These are phyloP conservation scores for Colletotrichum kahawae DNA, from an alignment of 2,329 filamentous ascomycete species.

Conservation along the genomic window DNA sequence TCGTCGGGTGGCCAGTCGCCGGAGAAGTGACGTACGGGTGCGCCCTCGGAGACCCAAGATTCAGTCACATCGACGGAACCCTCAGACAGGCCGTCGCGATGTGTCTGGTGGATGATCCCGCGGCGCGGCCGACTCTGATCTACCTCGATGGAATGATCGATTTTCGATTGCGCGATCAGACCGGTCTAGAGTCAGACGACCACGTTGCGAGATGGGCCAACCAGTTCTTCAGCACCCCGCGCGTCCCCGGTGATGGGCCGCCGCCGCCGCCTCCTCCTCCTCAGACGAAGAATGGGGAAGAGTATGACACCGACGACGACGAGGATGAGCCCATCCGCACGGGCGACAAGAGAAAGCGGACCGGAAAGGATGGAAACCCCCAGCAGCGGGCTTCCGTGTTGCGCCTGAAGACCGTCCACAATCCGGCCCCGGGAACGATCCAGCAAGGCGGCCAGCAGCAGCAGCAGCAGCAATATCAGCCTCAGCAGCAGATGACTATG, in stretches of 20 bases:
- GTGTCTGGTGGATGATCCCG: conserved; percentile 31
- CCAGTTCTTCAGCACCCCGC: conserved; percentile 5
- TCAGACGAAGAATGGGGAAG: background rate
- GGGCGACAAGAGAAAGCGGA: background rate
- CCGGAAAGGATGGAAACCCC: background rate
- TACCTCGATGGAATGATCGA: conserved; percentile 24
- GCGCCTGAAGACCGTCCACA: background rate
- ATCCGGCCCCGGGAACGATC: background rate
- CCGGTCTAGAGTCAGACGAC: conserved; percentile 14
- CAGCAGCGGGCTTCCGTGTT: background rate
- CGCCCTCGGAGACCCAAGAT: conserved; percentile 2
- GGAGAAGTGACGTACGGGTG: conserved; percentile 9
- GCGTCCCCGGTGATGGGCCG: background rate
- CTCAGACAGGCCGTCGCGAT: conserved; percentile 26
- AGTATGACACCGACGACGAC: background rate
- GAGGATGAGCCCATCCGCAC: background rate
- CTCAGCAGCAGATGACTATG: background rate
- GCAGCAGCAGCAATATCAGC: background rate
- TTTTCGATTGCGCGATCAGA: conserved; percentile 20
- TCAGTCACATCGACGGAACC: conserved; percentile 22
- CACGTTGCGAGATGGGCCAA: conserved; percentile 17
- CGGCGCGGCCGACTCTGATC: conserved; percentile 28
- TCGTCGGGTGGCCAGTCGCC: background rate
- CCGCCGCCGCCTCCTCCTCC: background rate
- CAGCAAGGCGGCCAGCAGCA: background rate